Evolutionary conservation across 345 rosid species (phyloP), one percentile per base, ranked within the genome.

Genomic region (Mallotus nudiflorus): DNA sequence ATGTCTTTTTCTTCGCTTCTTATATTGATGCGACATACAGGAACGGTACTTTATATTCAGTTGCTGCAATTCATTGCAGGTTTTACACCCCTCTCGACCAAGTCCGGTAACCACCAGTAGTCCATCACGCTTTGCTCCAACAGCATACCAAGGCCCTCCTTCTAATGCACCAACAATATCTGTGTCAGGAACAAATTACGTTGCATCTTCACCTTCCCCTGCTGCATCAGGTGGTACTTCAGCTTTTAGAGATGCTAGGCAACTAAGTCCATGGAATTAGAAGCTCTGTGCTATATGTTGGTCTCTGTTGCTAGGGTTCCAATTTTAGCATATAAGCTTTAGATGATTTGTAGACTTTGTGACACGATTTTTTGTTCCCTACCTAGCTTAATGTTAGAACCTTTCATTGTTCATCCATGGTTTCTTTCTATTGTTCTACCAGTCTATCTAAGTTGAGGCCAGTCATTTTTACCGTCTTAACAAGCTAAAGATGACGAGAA

Each of bases 201-300:
- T 87, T 12, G 85, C 89, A 31, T 94, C 96, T 54, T 88, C 98
- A 29, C 98, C 98, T 64, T 94, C 95, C 20, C 97, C 98, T 18
- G 97, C 88, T 66, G 95, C 96, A 70, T 91, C 93, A 44, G 97
- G 97, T 46, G 91, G 98, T 66, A 94, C 95, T 66, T 90, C 92
- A 28, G 89, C 87, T 49, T 91, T 86, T 76, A 82, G 88, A 76
- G 97, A 90, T 66, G 70, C 91, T 44, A 75, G 91, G 57, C 88
- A 86, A 63, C 96, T 88, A 51, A 90, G 93, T 74, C 97, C 97
- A 29, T 91, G 92, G 95, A 89, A 81, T 80, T 87, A 82, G 84
- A 70, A 48, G 40, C 29, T 40, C 18, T 54, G 20, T 6, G 4
- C 24, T 39, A 39, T 11, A 24, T 10, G 6, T 2, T 3, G 3